Evolutionary conservation across 257 asterid species (phyloP).

Genomic region (Rubia yunnanensis): DNA sequence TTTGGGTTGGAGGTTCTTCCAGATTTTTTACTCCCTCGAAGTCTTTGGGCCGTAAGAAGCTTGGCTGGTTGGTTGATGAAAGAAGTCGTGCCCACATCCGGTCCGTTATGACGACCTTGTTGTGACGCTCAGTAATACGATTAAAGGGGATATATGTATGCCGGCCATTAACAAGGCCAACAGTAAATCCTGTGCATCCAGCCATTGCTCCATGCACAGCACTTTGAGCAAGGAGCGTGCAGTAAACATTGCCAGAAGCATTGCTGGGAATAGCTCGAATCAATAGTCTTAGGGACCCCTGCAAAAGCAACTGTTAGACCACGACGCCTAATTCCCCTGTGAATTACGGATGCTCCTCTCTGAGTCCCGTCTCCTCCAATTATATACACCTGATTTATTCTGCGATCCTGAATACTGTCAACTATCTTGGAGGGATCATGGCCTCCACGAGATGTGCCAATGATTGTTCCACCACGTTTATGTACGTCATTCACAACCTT

Average conservation of each 20-base stretch:
- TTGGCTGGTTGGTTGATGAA: slow-evolving; percentile 45
- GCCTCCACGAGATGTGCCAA: slow-evolving; percentile 97
- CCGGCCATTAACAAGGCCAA: slow-evolving; percentile 41
- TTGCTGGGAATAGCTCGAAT: slow-evolving; percentile 50
- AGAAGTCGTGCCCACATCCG: slow-evolving; percentile 51
- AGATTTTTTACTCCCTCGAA: slow-evolving; percentile 1
- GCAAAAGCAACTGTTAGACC: slow-evolving; percentile 79
- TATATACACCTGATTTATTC: slow-evolving; percentile 89
- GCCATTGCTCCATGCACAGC: slow-evolving; percentile 51
- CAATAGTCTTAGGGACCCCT: slow-evolving; percentile 94
- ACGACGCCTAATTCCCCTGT: slow-evolving; percentile 82
- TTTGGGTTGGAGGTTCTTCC: slow-evolving; percentile 11
- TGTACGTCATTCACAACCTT: slow-evolving; percentile 77
- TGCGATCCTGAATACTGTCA: slow-evolving; percentile 94
- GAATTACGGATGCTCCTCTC: slow-evolving; percentile 78
- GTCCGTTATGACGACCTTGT: slow-evolving; percentile 43
- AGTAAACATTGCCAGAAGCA: slow-evolving; percentile 45
- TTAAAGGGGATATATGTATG: slow-evolving; percentile 41
- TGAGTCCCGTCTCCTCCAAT: slow-evolving; percentile 98
- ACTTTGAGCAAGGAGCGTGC: too few relatives aligned
- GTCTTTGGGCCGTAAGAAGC: slow-evolving; percentile 24
- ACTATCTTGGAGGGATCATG: slow-evolving; percentile 85
- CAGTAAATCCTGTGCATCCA: slow-evolving; percentile 40
- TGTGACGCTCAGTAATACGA: slow-evolving; percentile 33
- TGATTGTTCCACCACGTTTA: slow-evolving; percentile 91